Percentiles rank a stretch among this genome's conserved stretches.
phyloP scores from a whole-genome alignment of 179 eudicot species.

The Corrigiola litoralis region DNA sequence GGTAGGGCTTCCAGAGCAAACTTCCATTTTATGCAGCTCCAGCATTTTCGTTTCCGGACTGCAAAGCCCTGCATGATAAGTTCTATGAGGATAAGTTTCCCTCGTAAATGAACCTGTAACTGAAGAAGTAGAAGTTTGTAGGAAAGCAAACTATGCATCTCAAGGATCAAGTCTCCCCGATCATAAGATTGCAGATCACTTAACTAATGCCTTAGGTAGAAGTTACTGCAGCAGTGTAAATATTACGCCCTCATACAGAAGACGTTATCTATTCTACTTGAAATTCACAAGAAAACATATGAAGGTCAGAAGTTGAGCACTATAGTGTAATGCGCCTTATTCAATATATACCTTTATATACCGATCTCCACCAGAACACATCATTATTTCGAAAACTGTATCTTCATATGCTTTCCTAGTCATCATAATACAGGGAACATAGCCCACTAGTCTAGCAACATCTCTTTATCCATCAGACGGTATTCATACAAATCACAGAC shows the following conservation, averaged over 20 bases:
- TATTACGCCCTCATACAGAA: too few relatives aligned
- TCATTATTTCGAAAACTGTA: neutral
- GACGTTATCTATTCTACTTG: too few relatives aligned
- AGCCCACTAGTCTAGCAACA: too few relatives aligned
- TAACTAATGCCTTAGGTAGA: too few relatives aligned
- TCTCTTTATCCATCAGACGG: too few relatives aligned
- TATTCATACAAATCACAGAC: too few relatives aligned
- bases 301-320: too few relatives aligned
- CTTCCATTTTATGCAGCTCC: conserved; percentile 71
- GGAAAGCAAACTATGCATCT: neutral
- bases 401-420: too few relatives aligned
- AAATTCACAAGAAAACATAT: too few relatives aligned
- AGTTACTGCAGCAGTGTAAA: too few relatives aligned
- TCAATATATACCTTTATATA: neutral
- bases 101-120: neutral
- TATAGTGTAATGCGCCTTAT: neutral
- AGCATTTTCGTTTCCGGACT: conserved; percentile 70
- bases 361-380: neutral
- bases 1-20: conserved; percentile 59
- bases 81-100: neutral
- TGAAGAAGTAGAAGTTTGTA: neutral
- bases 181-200: too few relatives aligned
- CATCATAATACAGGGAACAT: neutral
- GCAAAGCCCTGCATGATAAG: conserved; percentile 64
- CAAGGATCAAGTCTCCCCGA: too few relatives aligned